phyloP scores from a whole-genome alignment of 2,329 filamentous ascomycete species.

The Neopestalotiopsis rosae region DNA sequence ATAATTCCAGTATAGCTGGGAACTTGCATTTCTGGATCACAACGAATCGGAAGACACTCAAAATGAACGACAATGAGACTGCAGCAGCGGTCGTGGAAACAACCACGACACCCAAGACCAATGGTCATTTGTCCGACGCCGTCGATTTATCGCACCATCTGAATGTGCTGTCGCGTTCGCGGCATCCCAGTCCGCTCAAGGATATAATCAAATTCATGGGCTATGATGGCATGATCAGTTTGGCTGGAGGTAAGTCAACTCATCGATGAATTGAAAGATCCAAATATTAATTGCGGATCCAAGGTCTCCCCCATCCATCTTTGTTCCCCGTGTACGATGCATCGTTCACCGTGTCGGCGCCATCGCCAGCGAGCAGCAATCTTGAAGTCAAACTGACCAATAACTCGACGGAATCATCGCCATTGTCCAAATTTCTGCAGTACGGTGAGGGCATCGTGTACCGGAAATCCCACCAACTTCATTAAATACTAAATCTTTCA shows the following conservation, averaged over 20 bases:
- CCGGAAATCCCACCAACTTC: constrained; percentile 18
- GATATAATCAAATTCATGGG: constrained; percentile 41
- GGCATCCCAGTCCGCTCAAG: constrained; percentile 38
- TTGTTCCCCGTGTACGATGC: constrained; percentile 16
- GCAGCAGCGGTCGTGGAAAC: neutral
- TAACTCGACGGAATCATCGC: neutral
- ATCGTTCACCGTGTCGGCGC: constrained; percentile 7
- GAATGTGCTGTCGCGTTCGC: constrained; percentile 33
- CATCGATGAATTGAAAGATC: constrained; percentile 17
- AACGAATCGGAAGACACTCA: too few relatives aligned
- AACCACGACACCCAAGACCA: neutral
- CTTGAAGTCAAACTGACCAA: constrained; percentile 24
- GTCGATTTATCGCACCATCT: constrained; percentile 38
- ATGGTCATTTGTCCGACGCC: neutral
- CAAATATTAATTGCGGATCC: neutral
- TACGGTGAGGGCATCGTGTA: constrained; percentile 17
- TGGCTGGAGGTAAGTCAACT: constrained; percentile 33
- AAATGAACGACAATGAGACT: constrained; percentile 8
- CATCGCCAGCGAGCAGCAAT: neutral
- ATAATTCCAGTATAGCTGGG: neutral
- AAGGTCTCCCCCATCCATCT: constrained; percentile 13
- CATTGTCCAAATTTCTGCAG: neutral
- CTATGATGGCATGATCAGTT: constrained; percentile 39
- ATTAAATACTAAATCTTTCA: neutral
- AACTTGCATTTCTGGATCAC: neutral